Evolutionary conservation across 768 basidiomycete genomes (phyloP).

Genomic region (Rhizopogon rudus): DNA sequence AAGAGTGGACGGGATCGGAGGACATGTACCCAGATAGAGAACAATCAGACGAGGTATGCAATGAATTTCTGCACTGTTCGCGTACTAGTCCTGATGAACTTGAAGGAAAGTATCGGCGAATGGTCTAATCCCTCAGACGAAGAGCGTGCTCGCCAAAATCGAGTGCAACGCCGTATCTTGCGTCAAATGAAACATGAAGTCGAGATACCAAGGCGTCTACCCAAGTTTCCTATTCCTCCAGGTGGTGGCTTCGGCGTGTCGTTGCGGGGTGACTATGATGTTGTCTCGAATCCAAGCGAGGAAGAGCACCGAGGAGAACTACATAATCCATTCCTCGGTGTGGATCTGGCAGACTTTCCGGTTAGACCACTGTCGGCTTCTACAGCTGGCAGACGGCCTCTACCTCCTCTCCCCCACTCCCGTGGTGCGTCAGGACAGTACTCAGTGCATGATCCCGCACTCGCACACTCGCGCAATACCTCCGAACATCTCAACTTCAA

Average conservation of each 20-base stretch:
- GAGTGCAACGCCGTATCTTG: conserved; percentile 58
- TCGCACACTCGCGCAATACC: conserved; percentile 54
- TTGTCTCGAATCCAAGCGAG: conserved; percentile 85
- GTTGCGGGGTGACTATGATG: conserved; percentile 51
- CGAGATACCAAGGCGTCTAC: conserved; percentile 67
- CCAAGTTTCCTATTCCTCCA: conserved; percentile 79
- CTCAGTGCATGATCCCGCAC: conserved; percentile 55
- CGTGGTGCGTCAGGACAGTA: conserved; percentile 58
- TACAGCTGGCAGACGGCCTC: conserved; percentile 42
- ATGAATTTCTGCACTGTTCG: conserved; percentile 3
- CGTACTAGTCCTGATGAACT: conserved; percentile 5
- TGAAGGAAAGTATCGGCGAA: conserved; percentile 72
- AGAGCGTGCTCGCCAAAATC: conserved; percentile 68
- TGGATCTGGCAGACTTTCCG: conserved; percentile 39
- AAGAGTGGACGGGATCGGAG: conserved; percentile 84
- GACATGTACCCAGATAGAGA: conserved; percentile 43
- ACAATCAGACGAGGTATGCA: conserved; percentile 64
- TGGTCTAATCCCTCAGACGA: conserved; percentile 92
- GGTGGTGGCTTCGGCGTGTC: conserved; percentile 40
- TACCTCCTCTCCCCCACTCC: conserved; percentile 62
- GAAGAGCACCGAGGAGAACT: conserved; percentile 43
- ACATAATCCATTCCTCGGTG: conserved; percentile 39
- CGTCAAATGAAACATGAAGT: conserved; percentile 41
- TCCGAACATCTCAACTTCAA: conserved; percentile 37
- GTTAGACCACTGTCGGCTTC: conserved; percentile 41